Base-by-base conservation (phyloP, 495 filamentous ascomycete genomes). In the Penicillium alfredii region DNA sequence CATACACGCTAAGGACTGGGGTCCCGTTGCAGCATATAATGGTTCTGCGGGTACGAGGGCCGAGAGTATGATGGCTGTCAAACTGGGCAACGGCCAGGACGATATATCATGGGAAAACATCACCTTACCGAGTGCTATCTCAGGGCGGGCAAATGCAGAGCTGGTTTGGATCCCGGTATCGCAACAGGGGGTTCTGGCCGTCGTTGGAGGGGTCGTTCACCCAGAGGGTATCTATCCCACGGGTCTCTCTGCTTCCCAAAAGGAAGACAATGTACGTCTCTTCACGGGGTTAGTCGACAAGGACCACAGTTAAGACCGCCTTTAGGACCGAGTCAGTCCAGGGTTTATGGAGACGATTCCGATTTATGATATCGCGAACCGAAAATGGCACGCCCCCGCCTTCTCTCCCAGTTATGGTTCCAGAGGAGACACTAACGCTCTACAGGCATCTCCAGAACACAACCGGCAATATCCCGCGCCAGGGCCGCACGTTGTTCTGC, bases 311-410 rank as follows among this genome's bases (percentile, higher is more conserved):
- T n/a, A n/a, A n/a, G n/a, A n/a, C n/a, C n/a, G n/a, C n/a, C n/a
- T n/a, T n/a, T n/a, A n/a, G n/a, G n/a, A n/a, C n/a, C n/a, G n/a
- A n/a, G n/a, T 53, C 10, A 79, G 79, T 33, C 76, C 78, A 4
- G 42, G 32, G 0, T 86, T 82, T 42, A 84, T 86, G 73, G 35
- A 63, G 5, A 76, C 67, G 4, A 69, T 88, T 14, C 66, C 82
- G 19, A 60, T 88, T n/a, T 88, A 83, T 55, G 82, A 88, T 48
- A 61, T 86, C 77, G n/a, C n/a, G n/a, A n/a, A n/a, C n/a, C n/a
- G n/a, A n/a, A n/a, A n/a, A n/a, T n/a, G n/a, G n/a, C n/a, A n/a
- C n/a, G n/a, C n/a, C n/a, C n/a, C n/a, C n/a, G n/a, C n/a, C n/a
- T n/a, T n/a, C n/a, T n/a, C n/a, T n/a, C n/a, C n/a, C n/a, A n/a